phyloP scores from a whole-genome alignment of 2,329 filamentous ascomycete genomes.

The Colletotrichum sp. region DNA sequence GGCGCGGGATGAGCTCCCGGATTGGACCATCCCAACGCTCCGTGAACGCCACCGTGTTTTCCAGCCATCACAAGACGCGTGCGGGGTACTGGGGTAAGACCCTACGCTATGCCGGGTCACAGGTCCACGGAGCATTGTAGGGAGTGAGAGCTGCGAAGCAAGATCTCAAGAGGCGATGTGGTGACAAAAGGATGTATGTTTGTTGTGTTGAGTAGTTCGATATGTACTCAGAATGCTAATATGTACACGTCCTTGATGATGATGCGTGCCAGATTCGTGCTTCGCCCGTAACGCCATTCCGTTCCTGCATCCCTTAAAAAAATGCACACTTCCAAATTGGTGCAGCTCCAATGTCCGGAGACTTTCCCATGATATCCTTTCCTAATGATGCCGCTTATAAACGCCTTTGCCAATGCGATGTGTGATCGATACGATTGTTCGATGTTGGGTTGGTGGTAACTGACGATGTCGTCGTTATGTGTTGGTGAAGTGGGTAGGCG shows the following conservation, averaged over 20 bases:
- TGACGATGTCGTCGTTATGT: not conserved
- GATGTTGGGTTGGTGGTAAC: not conserved
- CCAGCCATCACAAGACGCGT: constrained; percentile 12
- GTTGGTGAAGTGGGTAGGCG: not conserved
- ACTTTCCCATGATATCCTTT: not conserved
- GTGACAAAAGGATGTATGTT: not conserved
- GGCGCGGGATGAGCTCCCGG: not conserved
- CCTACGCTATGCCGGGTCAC: not conserved
- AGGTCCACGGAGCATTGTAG: not conserved
- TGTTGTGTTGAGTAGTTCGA: not conserved
- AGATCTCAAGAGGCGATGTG: not conserved
- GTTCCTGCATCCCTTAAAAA: not conserved
- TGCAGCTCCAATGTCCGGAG: not conserved
- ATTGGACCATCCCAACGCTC: not conserved
- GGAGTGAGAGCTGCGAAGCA: not conserved
- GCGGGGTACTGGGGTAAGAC: constrained; percentile 12
- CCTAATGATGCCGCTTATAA: not conserved
- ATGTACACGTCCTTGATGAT: not conserved
- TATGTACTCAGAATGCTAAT: not conserved
- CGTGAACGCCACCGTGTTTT: not conserved
- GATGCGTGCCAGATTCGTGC: not conserved
- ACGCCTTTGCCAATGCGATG: constrained; percentile 11
- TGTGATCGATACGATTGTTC: not conserved
- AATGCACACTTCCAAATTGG: not conserved
- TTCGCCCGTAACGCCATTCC: not conserved